phyloP scores from a whole-genome alignment of 495 filamentous ascomycete genomes.

The Penicillium atrosanguineum region DNA sequence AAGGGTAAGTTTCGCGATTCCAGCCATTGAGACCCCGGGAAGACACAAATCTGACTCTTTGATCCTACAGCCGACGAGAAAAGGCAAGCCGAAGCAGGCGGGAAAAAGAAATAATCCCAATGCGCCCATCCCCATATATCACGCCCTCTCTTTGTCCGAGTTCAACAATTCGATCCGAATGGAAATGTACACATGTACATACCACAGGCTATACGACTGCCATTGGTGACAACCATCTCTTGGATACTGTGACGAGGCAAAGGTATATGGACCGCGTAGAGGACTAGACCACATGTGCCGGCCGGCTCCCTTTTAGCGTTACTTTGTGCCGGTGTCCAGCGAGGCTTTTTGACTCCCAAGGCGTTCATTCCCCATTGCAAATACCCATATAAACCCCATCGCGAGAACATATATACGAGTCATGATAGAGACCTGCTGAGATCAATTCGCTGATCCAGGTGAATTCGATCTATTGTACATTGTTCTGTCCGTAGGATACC shows the following conservation, averaged over 20 bases:
- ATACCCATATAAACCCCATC: conserved; percentile 6
- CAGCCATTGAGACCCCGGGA: not conserved
- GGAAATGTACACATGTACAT: not conserved
- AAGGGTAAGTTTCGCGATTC: conserved; percentile 55
- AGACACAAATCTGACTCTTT: conserved; percentile 1
- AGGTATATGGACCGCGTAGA: not conserved
- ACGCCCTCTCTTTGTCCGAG: not conserved
- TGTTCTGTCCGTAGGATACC: conserved; percentile 9
- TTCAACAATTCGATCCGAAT: not conserved
- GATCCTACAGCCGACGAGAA: conserved; percentile 30
- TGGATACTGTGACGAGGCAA: not conserved
- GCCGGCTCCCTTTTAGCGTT: not conserved
- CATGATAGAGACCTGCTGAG: conserved; percentile 10
- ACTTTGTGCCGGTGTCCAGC: conserved; percentile 23
- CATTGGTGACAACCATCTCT: not conserved
- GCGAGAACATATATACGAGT: conserved; percentile 13
- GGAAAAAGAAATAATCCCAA: conserved; percentile 24
- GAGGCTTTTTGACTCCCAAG: conserved; percentile 23
- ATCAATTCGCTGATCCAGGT: not conserved
- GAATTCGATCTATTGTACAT: not conserved
- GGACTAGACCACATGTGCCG: not conserved
- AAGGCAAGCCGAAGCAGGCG: conserved; percentile 22
- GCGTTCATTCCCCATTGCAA: conserved; percentile 19
- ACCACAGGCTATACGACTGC: not conserved
- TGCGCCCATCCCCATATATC: not conserved